Conservation (phyloP, 371 early-diverging fungal species). For the Mucor irregularis region DNA sequence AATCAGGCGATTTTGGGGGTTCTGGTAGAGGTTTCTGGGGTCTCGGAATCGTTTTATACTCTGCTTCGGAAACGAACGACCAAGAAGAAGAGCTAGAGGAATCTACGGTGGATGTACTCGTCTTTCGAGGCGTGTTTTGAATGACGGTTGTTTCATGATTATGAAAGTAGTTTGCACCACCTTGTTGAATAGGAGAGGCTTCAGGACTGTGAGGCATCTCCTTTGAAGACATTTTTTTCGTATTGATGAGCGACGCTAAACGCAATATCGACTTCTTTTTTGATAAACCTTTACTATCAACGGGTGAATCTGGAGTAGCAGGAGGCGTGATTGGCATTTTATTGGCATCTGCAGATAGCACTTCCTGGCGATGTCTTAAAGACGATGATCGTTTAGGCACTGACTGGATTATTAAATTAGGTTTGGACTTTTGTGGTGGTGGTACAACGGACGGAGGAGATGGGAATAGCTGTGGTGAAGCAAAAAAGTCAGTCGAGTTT, state of each 20-base stretch:
- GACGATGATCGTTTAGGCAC: conserved; percentile 32
- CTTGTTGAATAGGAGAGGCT: conserved; percentile 1
- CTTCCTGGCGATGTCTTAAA: conserved; percentile 17
- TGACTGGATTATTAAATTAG: conserved; percentile 25
- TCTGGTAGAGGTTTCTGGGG: conserved; percentile 31
- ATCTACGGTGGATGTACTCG: conserved; percentile 30
- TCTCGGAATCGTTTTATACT: not conserved
- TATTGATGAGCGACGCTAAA: conserved; percentile 29
- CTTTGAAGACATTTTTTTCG: conserved; percentile 1
- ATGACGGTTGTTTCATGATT: not conserved
- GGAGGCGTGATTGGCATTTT: conserved; percentile 6
- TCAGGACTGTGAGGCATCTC: conserved; percentile 10
- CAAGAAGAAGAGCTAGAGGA: conserved; percentile 29
- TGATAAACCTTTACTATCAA: not conserved
- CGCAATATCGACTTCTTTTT: conserved; percentile 17
- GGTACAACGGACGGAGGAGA: too few relatives aligned
- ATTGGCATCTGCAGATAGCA: not conserved
- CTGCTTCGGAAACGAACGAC: conserved; percentile 27
- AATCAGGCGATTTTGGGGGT: conserved; percentile 13
- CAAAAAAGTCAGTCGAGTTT: conserved; percentile 3
- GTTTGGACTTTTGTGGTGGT: not conserved
- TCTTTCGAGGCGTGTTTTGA: conserved; percentile 16
- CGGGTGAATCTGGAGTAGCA: conserved; percentile 7
- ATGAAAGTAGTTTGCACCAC: not conserved
- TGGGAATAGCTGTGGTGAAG: too few relatives aligned